Evolutionary conservation across 2,329 filamentous ascomycete species (phyloP).

Genomic region (Alternaria longipes): DNA sequence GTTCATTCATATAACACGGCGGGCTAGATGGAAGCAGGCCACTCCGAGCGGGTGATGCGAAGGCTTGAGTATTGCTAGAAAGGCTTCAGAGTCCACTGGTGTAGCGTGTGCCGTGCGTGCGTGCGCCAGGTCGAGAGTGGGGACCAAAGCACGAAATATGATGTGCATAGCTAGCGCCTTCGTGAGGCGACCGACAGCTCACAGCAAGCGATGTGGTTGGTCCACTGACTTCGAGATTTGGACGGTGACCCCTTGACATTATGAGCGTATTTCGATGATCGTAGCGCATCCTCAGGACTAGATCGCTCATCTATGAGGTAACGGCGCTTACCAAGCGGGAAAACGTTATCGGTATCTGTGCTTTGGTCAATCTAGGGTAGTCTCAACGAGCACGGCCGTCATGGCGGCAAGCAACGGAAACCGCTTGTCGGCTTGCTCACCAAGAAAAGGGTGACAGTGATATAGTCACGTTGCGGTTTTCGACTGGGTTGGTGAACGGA

Average conservation of each 20-base stretch:
- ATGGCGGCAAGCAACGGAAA: neutral
- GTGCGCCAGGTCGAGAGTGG: neutral
- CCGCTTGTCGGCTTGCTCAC: neutral
- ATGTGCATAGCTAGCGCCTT: slow-evolving; percentile 14
- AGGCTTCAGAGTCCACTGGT: neutral
- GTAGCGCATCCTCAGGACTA: neutral
- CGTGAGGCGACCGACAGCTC: neutral
- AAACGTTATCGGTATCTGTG: neutral
- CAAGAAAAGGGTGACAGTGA: neutral
- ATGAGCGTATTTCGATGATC: neutral
- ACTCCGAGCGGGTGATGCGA: neutral
- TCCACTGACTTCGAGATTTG: neutral
- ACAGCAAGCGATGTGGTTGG: neutral
- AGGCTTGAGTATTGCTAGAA: neutral
- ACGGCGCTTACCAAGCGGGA: neutral
- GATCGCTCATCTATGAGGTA: neutral
- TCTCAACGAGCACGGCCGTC: neutral
- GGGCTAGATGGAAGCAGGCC: neutral
- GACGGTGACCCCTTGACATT: neutral
- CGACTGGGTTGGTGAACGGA: slow-evolving; percentile 8
- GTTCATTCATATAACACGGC: neutral
- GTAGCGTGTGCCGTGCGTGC: slow-evolving; percentile 1
- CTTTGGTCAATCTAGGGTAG: neutral
- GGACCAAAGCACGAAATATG: slow-evolving; percentile 9
- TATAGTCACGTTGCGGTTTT: neutral